Evolutionary conservation across 2,329 filamentous ascomycete genomes (phyloP).

Genomic region (Neofusicoccum umdonicola): DNA sequence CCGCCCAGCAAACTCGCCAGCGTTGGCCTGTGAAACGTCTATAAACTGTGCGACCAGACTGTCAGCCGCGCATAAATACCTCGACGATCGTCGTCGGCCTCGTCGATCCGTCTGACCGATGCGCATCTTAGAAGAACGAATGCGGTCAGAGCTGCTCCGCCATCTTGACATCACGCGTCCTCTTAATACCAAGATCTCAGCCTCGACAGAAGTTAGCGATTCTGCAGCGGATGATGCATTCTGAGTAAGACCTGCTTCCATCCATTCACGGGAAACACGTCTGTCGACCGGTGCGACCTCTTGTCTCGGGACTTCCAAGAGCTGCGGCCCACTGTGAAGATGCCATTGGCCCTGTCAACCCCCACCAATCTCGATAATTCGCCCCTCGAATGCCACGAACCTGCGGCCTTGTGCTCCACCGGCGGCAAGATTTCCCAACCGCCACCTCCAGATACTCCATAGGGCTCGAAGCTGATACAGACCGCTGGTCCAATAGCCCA

Average conservation of each 20-base stretch:
- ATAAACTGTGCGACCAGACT: not conserved
- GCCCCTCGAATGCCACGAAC: not conserved
- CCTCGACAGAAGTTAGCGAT: not conserved
- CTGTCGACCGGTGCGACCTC: not conserved
- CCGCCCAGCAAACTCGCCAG: not conserved
- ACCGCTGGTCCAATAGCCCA: not conserved
- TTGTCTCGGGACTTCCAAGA: not conserved
- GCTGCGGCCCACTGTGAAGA: not conserved
- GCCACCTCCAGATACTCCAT: not conserved
- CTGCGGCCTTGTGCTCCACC: not conserved
- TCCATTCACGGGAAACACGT: not conserved
- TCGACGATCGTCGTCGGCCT: not conserved
- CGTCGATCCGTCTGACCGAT: not conserved
- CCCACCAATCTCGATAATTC: not conserved
- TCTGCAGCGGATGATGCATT: not conserved
- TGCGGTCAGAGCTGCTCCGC: not conserved
- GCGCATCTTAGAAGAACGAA: too few species aligned
- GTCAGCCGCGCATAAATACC: constrained; percentile 4
- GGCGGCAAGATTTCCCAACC: too few species aligned
- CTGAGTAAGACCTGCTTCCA: constrained; percentile 4
- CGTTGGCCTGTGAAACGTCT: not conserved
- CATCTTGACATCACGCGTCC: not conserved
- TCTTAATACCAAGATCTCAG: not conserved
- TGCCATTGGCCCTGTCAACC: not conserved
- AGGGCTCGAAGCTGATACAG: not conserved